Percentiles rank a stretch among this genome's conserved stretches.
Conservation (phyloP, 2,329 filamentous ascomycete species). For the Cadophora sp. region DNA sequence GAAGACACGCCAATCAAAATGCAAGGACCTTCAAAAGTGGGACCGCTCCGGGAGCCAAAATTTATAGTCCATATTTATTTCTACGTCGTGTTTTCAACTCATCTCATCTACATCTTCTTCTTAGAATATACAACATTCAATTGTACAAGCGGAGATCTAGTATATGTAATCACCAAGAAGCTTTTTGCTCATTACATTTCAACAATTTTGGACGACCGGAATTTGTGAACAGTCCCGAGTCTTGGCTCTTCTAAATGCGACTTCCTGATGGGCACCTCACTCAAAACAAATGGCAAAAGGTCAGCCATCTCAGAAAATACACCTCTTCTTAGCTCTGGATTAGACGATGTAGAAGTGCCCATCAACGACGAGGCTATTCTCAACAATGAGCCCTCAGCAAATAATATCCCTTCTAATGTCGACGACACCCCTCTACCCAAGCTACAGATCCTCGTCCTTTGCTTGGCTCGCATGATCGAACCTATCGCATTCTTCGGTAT, state of each 20-base stretch:
- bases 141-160: not conserved
- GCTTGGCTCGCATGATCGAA: slow-evolving; percentile 75
- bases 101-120: not conserved
- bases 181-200: not conserved
- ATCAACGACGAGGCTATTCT: slow-evolving; percentile 1
- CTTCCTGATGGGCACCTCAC: not conserved
- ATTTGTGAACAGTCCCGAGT: not conserved
- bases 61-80: slow-evolving; percentile 1
- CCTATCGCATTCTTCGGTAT: slow-evolving; percentile 85
- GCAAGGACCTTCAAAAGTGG: slow-evolving; percentile 7
- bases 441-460: slow-evolving; percentile 74
- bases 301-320: slow-evolving; percentile 28
- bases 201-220: not conserved
- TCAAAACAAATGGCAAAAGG: not conserved
- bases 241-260: not conserved
- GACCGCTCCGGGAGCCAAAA: slow-evolving; percentile 2
- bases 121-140: not conserved
- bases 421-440: slow-evolving; percentile 59
- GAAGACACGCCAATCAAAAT: not conserved
- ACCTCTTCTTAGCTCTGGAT: slow-evolving; percentile 30
- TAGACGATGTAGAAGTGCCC: slow-evolving; percentile 25
- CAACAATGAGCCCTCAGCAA: not conserved
- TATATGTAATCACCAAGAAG: not conserved
- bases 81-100: not conserved
- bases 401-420: slow-evolving; percentile 1